phyloP scores from a whole-genome alignment of 108 stramenopile genomes.

The Skeletonema costatum region DNA sequence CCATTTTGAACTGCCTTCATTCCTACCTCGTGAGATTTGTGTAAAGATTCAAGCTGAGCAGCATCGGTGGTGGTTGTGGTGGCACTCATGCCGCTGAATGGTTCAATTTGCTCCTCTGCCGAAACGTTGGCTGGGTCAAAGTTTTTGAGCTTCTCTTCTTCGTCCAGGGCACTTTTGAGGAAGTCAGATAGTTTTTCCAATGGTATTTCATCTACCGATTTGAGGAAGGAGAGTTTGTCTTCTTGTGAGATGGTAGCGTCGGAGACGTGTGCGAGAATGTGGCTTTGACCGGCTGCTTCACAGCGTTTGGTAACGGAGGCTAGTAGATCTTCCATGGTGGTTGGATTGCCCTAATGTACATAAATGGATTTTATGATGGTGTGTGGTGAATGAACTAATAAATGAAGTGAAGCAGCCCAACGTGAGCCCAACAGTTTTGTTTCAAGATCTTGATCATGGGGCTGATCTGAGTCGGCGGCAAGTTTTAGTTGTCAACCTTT shows the following conservation, averaged over 20 bases:
- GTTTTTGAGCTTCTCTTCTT: slow-evolving; percentile 40
- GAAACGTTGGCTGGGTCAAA: slow-evolving; percentile 14
- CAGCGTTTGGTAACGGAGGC: slow-evolving; percentile 29
- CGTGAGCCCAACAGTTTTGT: too few species aligned
- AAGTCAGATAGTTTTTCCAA: slow-evolving; percentile 60
- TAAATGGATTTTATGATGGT: too few species aligned
- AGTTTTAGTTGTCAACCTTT: too few species aligned
- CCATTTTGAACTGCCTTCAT: slow-evolving; percentile 62
- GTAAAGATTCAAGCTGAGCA: slow-evolving; percentile 7
- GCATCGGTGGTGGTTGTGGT: slow-evolving; percentile 38
- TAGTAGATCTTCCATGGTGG: slow-evolving; percentile 21
- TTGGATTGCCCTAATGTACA: background rate
- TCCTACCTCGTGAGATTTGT: slow-evolving; percentile 39
- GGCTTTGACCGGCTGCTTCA: slow-evolving; percentile 18
- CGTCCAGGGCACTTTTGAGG: slow-evolving; percentile 53
- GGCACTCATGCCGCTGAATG: slow-evolving; percentile 55
- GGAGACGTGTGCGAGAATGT: slow-evolving; percentile 37
- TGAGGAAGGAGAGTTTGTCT: slow-evolving; percentile 37
- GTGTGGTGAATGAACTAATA: too few species aligned
- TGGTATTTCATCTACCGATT: slow-evolving; percentile 38
- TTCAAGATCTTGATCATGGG: background rate
- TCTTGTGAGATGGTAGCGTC: slow-evolving; percentile 3
- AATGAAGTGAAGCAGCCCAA: too few species aligned
- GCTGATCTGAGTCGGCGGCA: background rate
- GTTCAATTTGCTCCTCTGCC: slow-evolving; percentile 47